Conservation (phyloP, 192 early-diverging fungal genomes). For the Phlyctochytrium planicorne region DNA sequence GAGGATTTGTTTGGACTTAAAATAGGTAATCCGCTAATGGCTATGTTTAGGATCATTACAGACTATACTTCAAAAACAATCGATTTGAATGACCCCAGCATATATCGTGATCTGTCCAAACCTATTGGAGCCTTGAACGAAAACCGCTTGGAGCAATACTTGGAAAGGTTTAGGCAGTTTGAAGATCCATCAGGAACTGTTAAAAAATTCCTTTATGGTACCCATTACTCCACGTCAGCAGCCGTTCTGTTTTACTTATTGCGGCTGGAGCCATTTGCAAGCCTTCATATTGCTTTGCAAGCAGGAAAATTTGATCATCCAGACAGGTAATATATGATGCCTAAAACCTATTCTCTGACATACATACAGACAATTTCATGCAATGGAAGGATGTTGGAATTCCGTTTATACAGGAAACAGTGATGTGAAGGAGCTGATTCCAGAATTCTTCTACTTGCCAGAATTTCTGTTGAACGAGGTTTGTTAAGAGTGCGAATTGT, state of each 20-base stretch:
- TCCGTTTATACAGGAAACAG: constrained; percentile 47
- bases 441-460: constrained; percentile 94
- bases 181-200: constrained; percentile 60
- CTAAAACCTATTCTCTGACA: background rate
- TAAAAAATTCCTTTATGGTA: constrained; percentile 88
- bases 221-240: constrained; percentile 93
- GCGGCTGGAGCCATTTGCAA: constrained; percentile 87
- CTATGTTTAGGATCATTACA: constrained; percentile 25
- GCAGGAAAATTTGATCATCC: constrained; percentile 59
- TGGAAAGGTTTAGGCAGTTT: constrained; percentile 60
- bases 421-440: constrained; percentile 89
- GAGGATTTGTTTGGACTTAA: constrained; percentile 41
- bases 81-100: constrained; percentile 71
- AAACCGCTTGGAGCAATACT: constrained; percentile 63
- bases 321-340: constrained; percentile 28
- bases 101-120: constrained; percentile 86
- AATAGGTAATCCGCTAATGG: background rate
- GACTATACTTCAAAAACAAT: constrained; percentile 50
- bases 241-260: constrained; percentile 87
- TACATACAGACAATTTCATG: constrained; percentile 52
- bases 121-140: constrained; percentile 87
- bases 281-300: constrained; percentile 54
- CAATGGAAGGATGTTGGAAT: constrained; percentile 50
- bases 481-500: constrained; percentile 21
- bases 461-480: constrained; percentile 74